Conservation (phyloP, 140 eudicot genomes). For the Erigeron philadelphicus region DNA sequence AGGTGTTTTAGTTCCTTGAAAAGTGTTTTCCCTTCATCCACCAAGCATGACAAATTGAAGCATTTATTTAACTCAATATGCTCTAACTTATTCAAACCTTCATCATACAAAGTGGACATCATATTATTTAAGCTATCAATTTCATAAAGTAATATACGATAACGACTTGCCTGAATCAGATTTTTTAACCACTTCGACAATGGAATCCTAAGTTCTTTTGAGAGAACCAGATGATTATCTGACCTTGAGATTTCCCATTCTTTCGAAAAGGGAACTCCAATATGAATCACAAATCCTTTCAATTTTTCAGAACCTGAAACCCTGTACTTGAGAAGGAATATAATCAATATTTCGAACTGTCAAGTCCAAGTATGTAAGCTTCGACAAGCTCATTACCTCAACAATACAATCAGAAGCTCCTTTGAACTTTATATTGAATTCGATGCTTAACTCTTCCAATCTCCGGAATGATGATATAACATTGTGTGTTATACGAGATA, state of each 20-base stretch:
- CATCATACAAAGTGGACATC: background rate
- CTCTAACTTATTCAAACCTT: background rate
- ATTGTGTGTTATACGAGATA: background rate
- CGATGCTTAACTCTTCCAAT: slow-evolving; percentile 17
- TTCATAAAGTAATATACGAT: background rate
- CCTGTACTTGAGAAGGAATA: background rate
- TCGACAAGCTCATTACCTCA: slow-evolving; percentile 5
- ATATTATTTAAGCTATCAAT: background rate
- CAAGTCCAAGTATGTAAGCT: background rate
- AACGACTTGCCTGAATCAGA: background rate
- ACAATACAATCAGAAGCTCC: background rate
- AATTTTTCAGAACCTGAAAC: background rate
- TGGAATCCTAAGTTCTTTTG: background rate
- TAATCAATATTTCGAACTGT: background rate
- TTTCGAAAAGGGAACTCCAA: no score
- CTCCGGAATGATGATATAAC: slow-evolving; percentile 9
- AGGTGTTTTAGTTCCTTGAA: background rate
- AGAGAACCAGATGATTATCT: background rate
- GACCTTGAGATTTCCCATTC: background rate
- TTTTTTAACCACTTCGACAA: background rate
- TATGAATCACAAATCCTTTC: background rate
- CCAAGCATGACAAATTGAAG: background rate
- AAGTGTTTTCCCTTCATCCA: background rate
- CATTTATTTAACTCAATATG: background rate
- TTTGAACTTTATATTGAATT: background rate